Evolutionary conservation across 768 basidiomycete genomes (phyloP), one percentile per base, ranked within the genome.

Genomic region (Leccinum broughii): DNA sequence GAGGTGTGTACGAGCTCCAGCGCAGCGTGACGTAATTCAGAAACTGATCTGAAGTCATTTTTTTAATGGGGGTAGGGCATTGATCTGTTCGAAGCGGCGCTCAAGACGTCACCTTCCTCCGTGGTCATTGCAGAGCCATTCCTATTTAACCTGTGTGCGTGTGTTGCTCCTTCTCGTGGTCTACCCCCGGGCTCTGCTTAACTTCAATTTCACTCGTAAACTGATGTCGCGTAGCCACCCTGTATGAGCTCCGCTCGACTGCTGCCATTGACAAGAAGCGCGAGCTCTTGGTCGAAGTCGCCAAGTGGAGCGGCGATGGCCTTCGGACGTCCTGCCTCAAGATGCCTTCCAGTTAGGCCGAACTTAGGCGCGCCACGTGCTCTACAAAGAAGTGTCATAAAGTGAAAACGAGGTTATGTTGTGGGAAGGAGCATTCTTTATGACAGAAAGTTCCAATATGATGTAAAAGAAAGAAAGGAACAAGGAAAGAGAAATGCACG

Each of bases 281-380:
- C 48, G 83, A 85, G 24, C 76, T 93, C 34, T 77, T 93, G 30
- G 64, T 90, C 14, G 86, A 92, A 61, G 90, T 91, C 0, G 87
- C 90, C 14, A 89, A 89, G 69, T 93, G 90, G 90, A 90, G 89
- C 61, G 92, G 92, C 3, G 92, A 94, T 72, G 92, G 92, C 1
- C 72, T 93, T 66, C 86, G 81, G 64, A 85, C 87, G 20, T 82
- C 84, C 37, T 92, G 89, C 69, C 75, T 93, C 67, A 93, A 93
- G 75, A 84, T 93, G 84, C 87, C 90, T 24, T 77, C 84, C 20
- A 85, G 76, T 63, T 85, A 70, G n/a, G n/a, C n/a, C n/a, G n/a
- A n/a, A n/a, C n/a, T n/a, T n/a, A n/a, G 72, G 54, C 39, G 24
- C 44, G 28, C 30, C 32, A 10, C 9, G 14, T n/a, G 15, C 26